Evolutionary conservation across 2,329 filamentous ascomycete species (phyloP).

Genomic region (Colletotrichum lentis): DNA sequence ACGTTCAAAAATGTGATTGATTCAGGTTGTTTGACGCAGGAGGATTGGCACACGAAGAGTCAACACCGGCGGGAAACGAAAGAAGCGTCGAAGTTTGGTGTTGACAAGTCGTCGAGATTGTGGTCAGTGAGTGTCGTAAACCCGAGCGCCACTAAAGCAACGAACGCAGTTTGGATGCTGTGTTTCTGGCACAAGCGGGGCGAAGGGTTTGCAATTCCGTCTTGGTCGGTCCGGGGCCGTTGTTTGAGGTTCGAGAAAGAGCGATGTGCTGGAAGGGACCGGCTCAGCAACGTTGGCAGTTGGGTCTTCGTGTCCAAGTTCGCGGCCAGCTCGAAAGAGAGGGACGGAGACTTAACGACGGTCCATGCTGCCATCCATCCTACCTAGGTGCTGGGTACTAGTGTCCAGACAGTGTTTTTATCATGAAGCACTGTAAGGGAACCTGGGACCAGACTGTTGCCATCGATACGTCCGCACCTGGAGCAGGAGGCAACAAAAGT

Average conservation of each 20-base stretch:
- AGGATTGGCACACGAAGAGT: background rate
- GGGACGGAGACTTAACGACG: slow-evolving; percentile 9
- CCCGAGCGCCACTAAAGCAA: slow-evolving; percentile 1
- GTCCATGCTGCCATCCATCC: too few relatives aligned
- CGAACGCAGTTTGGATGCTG: background rate
- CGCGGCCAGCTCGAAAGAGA: background rate
- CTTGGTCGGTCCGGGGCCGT: background rate
- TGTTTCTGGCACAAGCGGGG: background rate
- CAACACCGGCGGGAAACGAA: background rate
- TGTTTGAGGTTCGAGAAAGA: background rate
- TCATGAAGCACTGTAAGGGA: too few relatives aligned
- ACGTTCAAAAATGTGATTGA: background rate
- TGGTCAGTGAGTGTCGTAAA: background rate
- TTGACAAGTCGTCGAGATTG: background rate
- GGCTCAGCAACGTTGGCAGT: background rate
- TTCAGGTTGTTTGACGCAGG: background rate
- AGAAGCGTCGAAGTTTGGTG: background rate
- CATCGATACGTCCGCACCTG: too few relatives aligned
- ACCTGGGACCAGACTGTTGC: too few relatives aligned
- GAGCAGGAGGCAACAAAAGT: too few relatives aligned
- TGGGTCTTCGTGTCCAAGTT: slow-evolving; percentile 7
- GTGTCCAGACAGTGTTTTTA: too few relatives aligned
- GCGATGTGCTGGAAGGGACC: background rate
- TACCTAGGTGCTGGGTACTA: too few relatives aligned
- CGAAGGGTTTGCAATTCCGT: slow-evolving; percentile 9